phyloP scores from a whole-genome alignment of 2,329 filamentous ascomycete species.

The Aspergillus sclerotialis region DNA sequence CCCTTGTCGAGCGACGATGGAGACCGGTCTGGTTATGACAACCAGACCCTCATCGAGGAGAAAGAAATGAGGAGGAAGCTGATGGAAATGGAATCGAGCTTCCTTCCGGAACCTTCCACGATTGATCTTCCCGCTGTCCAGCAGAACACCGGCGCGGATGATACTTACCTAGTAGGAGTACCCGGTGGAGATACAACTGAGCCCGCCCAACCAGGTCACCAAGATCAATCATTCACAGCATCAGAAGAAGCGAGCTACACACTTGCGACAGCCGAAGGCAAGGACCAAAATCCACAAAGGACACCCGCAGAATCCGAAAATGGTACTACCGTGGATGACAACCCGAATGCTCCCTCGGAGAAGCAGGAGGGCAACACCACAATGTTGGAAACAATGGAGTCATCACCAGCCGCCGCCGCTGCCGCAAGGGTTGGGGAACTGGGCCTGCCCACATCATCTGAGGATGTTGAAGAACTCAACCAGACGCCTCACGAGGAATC shows the following conservation, averaged over 20 bases:
- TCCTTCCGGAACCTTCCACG: slow-evolving; percentile 49
- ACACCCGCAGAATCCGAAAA: slow-evolving; percentile 11
- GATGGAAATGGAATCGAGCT: slow-evolving; percentile 58
- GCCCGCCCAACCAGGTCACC: slow-evolving; percentile 12
- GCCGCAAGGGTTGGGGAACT: slow-evolving; percentile 34
- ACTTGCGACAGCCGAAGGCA: slow-evolving; percentile 10
- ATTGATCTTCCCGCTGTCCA: slow-evolving; percentile 28
- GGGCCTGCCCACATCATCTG: slow-evolving; percentile 25
- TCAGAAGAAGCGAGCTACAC: slow-evolving; percentile 17
- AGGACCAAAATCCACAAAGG: slow-evolving; percentile 13
- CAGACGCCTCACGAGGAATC: slow-evolving; percentile 16
- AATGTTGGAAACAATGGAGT: slow-evolving; percentile 35
- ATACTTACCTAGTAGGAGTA: slow-evolving; percentile 39
- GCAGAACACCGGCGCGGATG: slow-evolving; percentile 28
- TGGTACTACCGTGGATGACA: slow-evolving; percentile 13
- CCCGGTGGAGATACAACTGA: slow-evolving; percentile 16
- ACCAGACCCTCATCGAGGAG: slow-evolving; percentile 46
- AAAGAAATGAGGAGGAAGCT: slow-evolving; percentile 53
- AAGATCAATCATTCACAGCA: slow-evolving; percentile 19
- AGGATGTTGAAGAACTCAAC: slow-evolving; percentile 13
- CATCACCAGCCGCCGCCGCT: slow-evolving; percentile 40
- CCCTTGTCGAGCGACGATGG: slow-evolving; percentile 24
- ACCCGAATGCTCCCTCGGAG: slow-evolving; percentile 10
- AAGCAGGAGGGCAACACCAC: slow-evolving; percentile 26
- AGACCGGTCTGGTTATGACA: slow-evolving; percentile 26